Evolutionary conservation across 2,329 filamentous ascomycete genomes (phyloP), one percentile per base, ranked within the genome.

Genomic region (Blumeria graminis): DNA sequence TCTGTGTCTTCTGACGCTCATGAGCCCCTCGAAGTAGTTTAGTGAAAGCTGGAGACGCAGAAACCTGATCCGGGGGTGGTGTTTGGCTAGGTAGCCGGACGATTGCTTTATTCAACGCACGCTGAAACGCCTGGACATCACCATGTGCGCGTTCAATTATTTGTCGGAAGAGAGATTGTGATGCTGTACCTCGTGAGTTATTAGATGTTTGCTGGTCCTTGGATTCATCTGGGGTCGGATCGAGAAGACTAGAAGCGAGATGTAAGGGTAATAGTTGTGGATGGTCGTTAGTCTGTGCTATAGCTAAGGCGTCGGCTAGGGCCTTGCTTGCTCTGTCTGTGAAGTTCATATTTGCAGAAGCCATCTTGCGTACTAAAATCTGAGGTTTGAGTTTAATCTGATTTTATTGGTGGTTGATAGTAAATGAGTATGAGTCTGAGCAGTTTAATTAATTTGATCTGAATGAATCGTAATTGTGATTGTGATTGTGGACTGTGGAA

Each of bases 1-100:
- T 96, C 65, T 98, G 92, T n/a, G 89, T 88, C 71, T 93, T 94
- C 64, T 93, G 90, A 56, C 98, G 70, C 35, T 96, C 88, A 68
- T 85, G 81, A 1, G 92, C 88, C 62, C 86, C 80, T 62, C 88
- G 79, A 55, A 98, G 75, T 57, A 95, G 77, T 63, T 84, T 86
- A 60, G 82, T 80, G 70, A 96, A 89, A 8, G 80, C 74, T 0
- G 88, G 87, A 10, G 89, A 82, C 64, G 94, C 80, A 56, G 85
- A 81, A 57, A 94, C 82, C 62, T 84, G 80, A 67, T 96, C 90
- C 59, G 92, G 92, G 11, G 92, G 89, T 13, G 92, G 92, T 63
- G 95, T 87, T 71, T 98, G 92, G 66, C 86, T 93, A 3, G 92
- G 90, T 64, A 94, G 74, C 57, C 92, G 84, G 58, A 96, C 90